Conservation (phyloP, 768 basidiomycete genomes). For the Crucibulum laeve region DNA sequence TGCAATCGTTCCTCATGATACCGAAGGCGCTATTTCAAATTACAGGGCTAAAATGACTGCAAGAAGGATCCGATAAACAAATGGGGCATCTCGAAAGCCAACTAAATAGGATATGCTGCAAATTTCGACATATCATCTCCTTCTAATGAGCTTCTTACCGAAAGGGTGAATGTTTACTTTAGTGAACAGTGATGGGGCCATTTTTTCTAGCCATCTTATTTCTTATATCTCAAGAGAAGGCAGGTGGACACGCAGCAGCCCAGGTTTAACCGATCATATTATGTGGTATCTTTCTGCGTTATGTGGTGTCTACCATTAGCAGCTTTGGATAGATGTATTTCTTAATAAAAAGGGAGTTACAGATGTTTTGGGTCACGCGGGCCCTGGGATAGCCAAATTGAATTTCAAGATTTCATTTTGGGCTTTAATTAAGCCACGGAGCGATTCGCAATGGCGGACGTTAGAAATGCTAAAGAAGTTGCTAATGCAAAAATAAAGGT, state of each 20-base stretch:
- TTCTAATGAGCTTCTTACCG: background rate
- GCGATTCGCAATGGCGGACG: conserved; percentile 67
- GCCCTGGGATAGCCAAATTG: conserved; percentile 27
- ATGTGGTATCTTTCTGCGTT: conserved; percentile 27
- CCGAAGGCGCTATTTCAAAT: no score
- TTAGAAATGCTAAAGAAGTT: conserved; percentile 67
- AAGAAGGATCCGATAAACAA: conserved; percentile 32
- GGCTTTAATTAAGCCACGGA: conserved; percentile 71
- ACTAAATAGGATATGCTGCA: conserved; percentile 25
- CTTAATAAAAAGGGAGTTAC: conserved; percentile 57
- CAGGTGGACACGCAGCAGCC: conserved; percentile 56
- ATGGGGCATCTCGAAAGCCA: conserved; percentile 33
- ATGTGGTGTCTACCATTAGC: conserved; percentile 36
- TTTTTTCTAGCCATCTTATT: conserved; percentile 53
- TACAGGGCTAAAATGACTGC: conserved; percentile 9
- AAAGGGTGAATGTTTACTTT: conserved; percentile 49
- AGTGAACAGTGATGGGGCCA: conserved; percentile 64
- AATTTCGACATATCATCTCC: background rate
- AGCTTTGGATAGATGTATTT: conserved; percentile 62
- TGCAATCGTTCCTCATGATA: no score
- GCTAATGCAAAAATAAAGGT: conserved; percentile 74
- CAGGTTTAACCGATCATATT: conserved; percentile 39
- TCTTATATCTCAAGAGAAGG: conserved; percentile 49
- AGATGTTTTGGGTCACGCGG: conserved; percentile 42
- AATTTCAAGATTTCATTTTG: conserved; percentile 61